Percentiles rank a stretch among this genome's conserved stretches.
Evolutionary conservation across 495 filamentous ascomycete genomes (phyloP).

Genomic region (Penicillium soppii): DNA sequence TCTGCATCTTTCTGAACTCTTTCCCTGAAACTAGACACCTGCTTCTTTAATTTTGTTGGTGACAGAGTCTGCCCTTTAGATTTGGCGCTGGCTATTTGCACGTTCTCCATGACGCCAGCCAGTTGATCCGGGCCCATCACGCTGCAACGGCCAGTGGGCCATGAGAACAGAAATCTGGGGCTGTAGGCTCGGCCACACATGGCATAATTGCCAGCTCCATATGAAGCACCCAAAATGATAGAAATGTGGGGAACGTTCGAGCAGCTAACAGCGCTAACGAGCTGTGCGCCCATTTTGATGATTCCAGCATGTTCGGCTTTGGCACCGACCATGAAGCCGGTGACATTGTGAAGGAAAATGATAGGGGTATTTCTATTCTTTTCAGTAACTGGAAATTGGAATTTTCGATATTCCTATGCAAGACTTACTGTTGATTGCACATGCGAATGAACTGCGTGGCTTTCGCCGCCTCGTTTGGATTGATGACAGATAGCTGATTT

Average conservation of each 20-base stretch:
- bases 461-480: constrained; percentile 30
- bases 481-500: constrained; percentile 30
- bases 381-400: too few species aligned
- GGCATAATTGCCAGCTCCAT: constrained; percentile 36
- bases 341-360: constrained; percentile 36
- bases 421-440: constrained; percentile 29
- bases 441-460: constrained; percentile 29
- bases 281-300: constrained; percentile 32
- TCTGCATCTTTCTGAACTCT: constrained; percentile 23
- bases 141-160: constrained; percentile 33
- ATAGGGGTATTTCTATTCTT: constrained; percentile 28
- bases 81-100: constrained; percentile 23
- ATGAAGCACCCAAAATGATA: constrained; percentile 32
- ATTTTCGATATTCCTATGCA: not conserved
- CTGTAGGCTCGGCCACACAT: constrained; percentile 34
- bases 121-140: constrained; percentile 36
- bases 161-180: constrained; percentile 33
- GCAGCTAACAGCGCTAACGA: constrained; percentile 32
- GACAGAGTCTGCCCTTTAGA: constrained; percentile 18
- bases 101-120: constrained; percentile 31
- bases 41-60: constrained; percentile 18
- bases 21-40: constrained; percentile 16
- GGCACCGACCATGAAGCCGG: constrained; percentile 36
- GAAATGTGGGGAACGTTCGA: constrained; percentile 34
- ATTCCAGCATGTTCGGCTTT: constrained; percentile 32